Evolutionary conservation across 73 alveolate genomes (phyloP).

Genomic region (Paramecium sonneborni): DNA sequence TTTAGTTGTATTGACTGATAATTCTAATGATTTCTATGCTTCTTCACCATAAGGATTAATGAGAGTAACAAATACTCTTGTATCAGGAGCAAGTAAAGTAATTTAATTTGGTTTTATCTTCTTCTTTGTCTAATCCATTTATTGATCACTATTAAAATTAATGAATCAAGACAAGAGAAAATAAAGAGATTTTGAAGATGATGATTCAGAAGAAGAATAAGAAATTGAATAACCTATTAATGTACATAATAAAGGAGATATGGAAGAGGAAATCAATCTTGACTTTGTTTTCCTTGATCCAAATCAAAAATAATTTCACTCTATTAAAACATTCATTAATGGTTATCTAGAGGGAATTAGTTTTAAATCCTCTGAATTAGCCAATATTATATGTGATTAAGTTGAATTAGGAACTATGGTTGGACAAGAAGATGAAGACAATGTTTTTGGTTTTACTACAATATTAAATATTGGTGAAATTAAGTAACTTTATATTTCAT

Average conservation of each 20-base stretch:
- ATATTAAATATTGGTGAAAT: slow-evolving; percentile 33
- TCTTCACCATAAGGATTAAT: slow-evolving; percentile 35
- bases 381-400: not conserved
- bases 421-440: slow-evolving; percentile 21
- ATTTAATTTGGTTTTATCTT: not conserved
- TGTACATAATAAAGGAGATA: slow-evolving; percentile 18
- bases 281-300: slow-evolving; percentile 45
- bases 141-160: slow-evolving; percentile 34
- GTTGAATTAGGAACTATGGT: slow-evolving; percentile 45
- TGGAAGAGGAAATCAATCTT: slow-evolving; percentile 43
- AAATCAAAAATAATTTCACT: slow-evolving; percentile 18
- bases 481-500: not conserved
- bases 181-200: slow-evolving; percentile 6
- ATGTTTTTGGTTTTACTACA: slow-evolving; percentile 37
- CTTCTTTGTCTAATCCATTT: slow-evolving; percentile 40
- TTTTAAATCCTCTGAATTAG: slow-evolving; percentile 17
- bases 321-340: slow-evolving; percentile 4
- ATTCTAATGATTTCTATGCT: not conserved
- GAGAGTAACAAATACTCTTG: slow-evolving; percentile 9
- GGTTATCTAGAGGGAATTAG: slow-evolving; percentile 50
- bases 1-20: slow-evolving; percentile 35
- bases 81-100: not conserved
- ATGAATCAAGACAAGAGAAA: slow-evolving; percentile 28
- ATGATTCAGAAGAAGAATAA: not conserved
- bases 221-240: not conserved